A percentile compares a stretch with the other conserved stretches of the same genome.
Evolutionary conservation across 164 flowering plant genomes (phyloP).

Genomic region (Akebia trifoliata): DNA sequence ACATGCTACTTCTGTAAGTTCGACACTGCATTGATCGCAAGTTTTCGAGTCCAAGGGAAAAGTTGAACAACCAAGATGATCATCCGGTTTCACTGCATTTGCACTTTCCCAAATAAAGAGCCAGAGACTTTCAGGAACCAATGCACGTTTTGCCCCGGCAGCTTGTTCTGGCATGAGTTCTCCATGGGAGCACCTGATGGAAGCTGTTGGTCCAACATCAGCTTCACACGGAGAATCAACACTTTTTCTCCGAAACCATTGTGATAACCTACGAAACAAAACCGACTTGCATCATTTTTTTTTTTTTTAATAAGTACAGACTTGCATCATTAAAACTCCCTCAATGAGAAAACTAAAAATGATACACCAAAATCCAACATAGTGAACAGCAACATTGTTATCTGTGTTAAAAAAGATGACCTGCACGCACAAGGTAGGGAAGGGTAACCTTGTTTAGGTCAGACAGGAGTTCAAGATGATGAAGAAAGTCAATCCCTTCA

Average conservation of each 20-base stretch:
- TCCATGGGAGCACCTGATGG: slow-evolving; percentile 85
- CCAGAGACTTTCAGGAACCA: slow-evolving; percentile 90
- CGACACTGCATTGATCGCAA: slow-evolving; percentile 58
- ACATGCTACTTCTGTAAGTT: slow-evolving; percentile 67
- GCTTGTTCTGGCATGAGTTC: slow-evolving; percentile 78
- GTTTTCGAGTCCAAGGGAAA: slow-evolving; percentile 58
- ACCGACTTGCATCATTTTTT: background rate
- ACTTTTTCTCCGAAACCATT: slow-evolving; percentile 81
- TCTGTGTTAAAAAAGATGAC: background rate
- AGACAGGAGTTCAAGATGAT: too few species aligned
- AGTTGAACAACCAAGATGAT: slow-evolving; percentile 47
- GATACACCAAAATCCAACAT: background rate
- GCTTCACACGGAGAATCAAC: slow-evolving; percentile 82
- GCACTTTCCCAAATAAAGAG: slow-evolving; percentile 65
- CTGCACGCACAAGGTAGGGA: background rate
- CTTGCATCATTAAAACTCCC: background rate
- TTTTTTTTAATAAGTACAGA: too few species aligned
- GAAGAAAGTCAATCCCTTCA: background rate
- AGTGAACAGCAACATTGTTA: too few species aligned
- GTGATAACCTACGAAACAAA: slow-evolving; percentile 60
- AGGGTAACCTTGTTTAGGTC: too few species aligned
- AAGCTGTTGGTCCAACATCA: slow-evolving; percentile 81
- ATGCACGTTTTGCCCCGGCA: slow-evolving; percentile 73
- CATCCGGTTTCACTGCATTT: slow-evolving; percentile 57
- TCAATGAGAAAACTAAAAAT: slow-evolving; percentile 1